phyloP scores from a whole-genome alignment of 306 rosid genomes.

The Vachellia collinsii region DNA sequence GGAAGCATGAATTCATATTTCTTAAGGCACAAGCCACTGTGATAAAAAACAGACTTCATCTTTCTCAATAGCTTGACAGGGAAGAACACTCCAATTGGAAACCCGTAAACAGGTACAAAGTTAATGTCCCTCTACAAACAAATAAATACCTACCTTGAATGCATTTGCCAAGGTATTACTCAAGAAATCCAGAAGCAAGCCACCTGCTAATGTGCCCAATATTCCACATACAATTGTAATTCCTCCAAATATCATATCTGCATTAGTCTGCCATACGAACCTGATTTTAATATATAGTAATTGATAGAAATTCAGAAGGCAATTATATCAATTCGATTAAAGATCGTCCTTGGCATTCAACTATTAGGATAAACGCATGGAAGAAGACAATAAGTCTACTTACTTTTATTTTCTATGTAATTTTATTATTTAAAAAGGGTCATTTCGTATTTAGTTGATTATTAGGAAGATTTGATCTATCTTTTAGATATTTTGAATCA shows the following conservation, averaged over 20 bases:
- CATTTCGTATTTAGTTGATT: too few relatives aligned
- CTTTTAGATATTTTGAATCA: too few relatives aligned
- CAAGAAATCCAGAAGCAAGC: constrained; percentile 70
- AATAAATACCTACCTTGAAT: constrained; percentile 72
- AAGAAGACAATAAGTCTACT: too few relatives aligned
- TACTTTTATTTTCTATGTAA: too few relatives aligned
- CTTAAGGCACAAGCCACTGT: neutral
- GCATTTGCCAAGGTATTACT: constrained; percentile 73
- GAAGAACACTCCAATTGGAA: constrained; percentile 3
- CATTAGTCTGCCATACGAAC: constrained; percentile 67
- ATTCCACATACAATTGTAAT: constrained; percentile 79
- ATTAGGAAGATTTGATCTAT: too few relatives aligned
- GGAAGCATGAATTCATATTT: neutral
- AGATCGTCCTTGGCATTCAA: too few relatives aligned
- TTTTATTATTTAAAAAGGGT: too few relatives aligned
- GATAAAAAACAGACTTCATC: neutral
- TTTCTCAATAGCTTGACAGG: neutral
- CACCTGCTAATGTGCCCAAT: constrained; percentile 86
- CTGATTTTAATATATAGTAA: constrained; percentile 29
- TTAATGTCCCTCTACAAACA: constrained; percentile 16
- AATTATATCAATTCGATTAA: too few relatives aligned
- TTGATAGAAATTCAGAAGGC: too few relatives aligned
- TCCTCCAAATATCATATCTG: constrained; percentile 93
- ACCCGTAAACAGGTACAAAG: constrained; percentile 26
- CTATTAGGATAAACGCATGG: too few relatives aligned